A percentile compares a stretch with the other conserved stretches of the same genome.
Conservation (phyloP, 2,329 filamentous ascomycete species). For the Aspergillus sp. region DNA sequence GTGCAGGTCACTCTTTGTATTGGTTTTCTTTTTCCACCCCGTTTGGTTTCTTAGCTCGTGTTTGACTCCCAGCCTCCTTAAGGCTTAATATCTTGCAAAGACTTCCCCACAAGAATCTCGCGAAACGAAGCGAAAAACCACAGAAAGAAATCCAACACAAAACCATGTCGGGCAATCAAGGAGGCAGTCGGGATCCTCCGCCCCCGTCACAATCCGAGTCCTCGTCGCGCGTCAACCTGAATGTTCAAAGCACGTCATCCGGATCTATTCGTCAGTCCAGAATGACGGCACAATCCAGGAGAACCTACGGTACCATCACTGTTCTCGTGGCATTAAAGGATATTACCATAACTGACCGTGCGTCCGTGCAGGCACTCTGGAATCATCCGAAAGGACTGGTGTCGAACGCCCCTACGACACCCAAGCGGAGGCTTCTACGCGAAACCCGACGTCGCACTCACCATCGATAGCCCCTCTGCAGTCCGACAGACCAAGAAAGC, state of each 20-base stretch:
- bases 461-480: slow-evolving; percentile 37
- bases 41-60: slow-evolving; percentile 9
- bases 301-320: slow-evolving; percentile 33
- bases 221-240: slow-evolving; percentile 10
- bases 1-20: slow-evolving; percentile 16
- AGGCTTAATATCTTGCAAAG: neutral
- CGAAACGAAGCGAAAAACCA: neutral
- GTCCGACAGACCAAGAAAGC: slow-evolving; percentile 61
- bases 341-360: neutral
- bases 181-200: slow-evolving; percentile 8
- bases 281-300: slow-evolving; percentile 14
- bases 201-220: slow-evolving; percentile 6
- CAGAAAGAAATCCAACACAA: neutral
- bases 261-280: slow-evolving; percentile 16
- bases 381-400: slow-evolving; percentile 19
- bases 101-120: too few relatives aligned
- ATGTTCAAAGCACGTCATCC: slow-evolving; percentile 12
- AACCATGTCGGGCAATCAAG: neutral
- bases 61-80: slow-evolving; percentile 4
- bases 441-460: slow-evolving; percentile 43
- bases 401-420: slow-evolving; percentile 28
- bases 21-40: slow-evolving; percentile 6
- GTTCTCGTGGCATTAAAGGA: too few relatives aligned
- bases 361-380: slow-evolving; percentile 28
- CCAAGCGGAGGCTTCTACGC: slow-evolving; percentile 26